Evolutionary conservation across 2,329 filamentous ascomycete genomes (phyloP).

Genomic region (Pseudogymnoascus destructans): DNA sequence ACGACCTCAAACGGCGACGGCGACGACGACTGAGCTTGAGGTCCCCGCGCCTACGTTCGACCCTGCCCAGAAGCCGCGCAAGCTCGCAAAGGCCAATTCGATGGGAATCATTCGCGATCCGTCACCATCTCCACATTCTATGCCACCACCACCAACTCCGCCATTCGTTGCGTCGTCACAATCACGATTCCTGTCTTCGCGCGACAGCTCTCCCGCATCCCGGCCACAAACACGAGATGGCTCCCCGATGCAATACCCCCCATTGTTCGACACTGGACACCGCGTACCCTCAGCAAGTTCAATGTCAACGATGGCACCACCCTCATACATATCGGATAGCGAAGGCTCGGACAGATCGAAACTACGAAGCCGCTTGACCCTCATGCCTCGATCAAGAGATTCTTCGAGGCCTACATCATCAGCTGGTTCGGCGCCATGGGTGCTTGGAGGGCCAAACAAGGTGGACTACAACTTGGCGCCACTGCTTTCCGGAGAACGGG

Average conservation of each 20-base stretch:
- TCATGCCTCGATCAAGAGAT: conserved; percentile 10
- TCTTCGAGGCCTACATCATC: conserved; percentile 15
- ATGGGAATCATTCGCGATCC: background rate
- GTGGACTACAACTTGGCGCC: conserved; percentile 43
- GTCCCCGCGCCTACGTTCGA: background rate
- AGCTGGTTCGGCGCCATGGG: conserved; percentile 34
- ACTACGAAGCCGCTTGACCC: background rate
- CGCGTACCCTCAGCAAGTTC: background rate
- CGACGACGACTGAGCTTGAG: background rate
- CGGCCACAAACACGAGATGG: conserved; percentile 3
- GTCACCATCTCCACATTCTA: conserved; percentile 1
- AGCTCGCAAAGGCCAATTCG: conserved; percentile 6
- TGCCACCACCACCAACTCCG: background rate
- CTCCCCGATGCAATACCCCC: background rate
- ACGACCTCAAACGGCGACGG: background rate
- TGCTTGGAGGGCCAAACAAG: conserved; percentile 38
- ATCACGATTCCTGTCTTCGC: background rate
- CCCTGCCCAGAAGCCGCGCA: background rate
- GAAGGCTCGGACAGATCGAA: background rate
- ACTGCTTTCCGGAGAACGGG: conserved; percentile 42
- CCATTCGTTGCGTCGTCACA: conserved; percentile 1
- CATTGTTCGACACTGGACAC: background rate
- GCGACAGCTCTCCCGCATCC: conserved; percentile 1
- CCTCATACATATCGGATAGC: background rate
- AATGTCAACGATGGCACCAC: background rate